phyloP scores from a whole-genome alignment of 805 yeast genomes.

The Lachancea sp. region DNA sequence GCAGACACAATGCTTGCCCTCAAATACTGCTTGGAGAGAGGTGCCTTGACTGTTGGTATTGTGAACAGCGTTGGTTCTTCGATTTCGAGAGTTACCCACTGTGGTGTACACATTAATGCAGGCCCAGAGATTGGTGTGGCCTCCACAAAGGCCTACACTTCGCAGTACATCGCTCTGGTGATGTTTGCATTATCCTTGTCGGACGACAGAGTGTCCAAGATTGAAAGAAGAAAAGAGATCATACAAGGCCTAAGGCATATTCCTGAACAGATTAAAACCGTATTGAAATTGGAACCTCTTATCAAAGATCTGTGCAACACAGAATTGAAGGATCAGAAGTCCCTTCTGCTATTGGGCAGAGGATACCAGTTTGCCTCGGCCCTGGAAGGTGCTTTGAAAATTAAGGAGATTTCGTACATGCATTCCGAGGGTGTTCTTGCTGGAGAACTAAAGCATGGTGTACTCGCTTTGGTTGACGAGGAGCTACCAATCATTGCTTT shows the following conservation, averaged over 20 bases:
- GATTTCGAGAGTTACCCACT: constrained; percentile 92
- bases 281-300: constrained; percentile 62
- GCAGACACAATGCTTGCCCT: constrained; percentile 95
- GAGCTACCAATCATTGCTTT: constrained; percentile 89
- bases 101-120: constrained; percentile 99
- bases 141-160: constrained; percentile 96
- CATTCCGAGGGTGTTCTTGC: constrained; percentile 99
- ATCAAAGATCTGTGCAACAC: constrained; percentile 71
- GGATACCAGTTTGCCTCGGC: constrained; percentile 98
- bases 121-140: constrained; percentile 99
- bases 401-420: constrained; percentile 97
- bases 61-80: constrained; percentile 97
- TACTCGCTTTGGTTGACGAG: constrained; percentile 91
- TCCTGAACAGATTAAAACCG: constrained; percentile 78
- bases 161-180: constrained; percentile 94
- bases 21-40: constrained; percentile 92
- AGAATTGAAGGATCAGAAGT: constrained; percentile 72
- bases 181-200: constrained; percentile 95
- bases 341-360: constrained; percentile 87
- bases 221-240: constrained; percentile 73
- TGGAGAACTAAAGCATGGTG: constrained; percentile 98
- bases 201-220: constrained; percentile 77
- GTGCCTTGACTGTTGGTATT: constrained; percentile 95
- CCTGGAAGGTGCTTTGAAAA: constrained; percentile 95
- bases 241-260: constrained; percentile 78